Percentiles rank a stretch among this genome's conserved stretches.
Evolutionary conservation across 805 yeast genomes (phyloP).

Genomic region (Nakazawaea molendinolei): DNA sequence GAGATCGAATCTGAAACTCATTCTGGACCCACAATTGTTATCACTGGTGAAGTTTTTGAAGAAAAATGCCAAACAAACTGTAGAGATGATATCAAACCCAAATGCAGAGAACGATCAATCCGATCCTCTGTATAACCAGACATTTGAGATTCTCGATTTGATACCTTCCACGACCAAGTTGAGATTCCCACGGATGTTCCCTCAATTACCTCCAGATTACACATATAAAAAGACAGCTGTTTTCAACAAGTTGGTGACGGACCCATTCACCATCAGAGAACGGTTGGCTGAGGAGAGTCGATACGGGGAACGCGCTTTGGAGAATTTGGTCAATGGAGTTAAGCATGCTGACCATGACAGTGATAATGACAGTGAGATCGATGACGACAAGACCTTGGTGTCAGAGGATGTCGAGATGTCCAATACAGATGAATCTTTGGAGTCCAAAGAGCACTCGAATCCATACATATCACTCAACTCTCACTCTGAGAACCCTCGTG

Average conservation of each 20-base stretch:
- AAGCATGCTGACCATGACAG: slow-evolving; percentile 15
- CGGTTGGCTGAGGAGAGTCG: slow-evolving; percentile 76
- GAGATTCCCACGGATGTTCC: slow-evolving; percentile 55
- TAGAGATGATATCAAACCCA: slow-evolving; percentile 11
- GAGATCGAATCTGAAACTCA: slow-evolving; percentile 18
- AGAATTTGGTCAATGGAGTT: slow-evolving; percentile 36
- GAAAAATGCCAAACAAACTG: slow-evolving; percentile 14
- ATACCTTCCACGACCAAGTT: slow-evolving; percentile 42
- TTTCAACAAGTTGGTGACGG: slow-evolving; percentile 54
- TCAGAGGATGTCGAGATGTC: slow-evolving; percentile 7
- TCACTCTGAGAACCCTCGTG: too few species aligned
- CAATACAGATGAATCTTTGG: too few species aligned
- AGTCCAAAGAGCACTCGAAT: not conserved
- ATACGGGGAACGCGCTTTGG: slow-evolving; percentile 71
- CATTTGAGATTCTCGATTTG: slow-evolving; percentile 43
- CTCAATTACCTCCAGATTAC: slow-evolving; percentile 89
- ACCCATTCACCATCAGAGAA: slow-evolving; percentile 65
- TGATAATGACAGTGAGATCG: not conserved
- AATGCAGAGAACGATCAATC: slow-evolving; percentile 15
- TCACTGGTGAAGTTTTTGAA: slow-evolving; percentile 10
- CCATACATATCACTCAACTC: not conserved
- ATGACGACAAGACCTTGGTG: slow-evolving; percentile 11
- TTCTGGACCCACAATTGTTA: slow-evolving; percentile 11
- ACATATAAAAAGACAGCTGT: slow-evolving; percentile 77
- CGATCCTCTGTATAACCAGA: slow-evolving; percentile 41